phyloP scores from a whole-genome alignment of 768 basidiomycete genomes.

The Pleurotus salmoneostramineus region DNA sequence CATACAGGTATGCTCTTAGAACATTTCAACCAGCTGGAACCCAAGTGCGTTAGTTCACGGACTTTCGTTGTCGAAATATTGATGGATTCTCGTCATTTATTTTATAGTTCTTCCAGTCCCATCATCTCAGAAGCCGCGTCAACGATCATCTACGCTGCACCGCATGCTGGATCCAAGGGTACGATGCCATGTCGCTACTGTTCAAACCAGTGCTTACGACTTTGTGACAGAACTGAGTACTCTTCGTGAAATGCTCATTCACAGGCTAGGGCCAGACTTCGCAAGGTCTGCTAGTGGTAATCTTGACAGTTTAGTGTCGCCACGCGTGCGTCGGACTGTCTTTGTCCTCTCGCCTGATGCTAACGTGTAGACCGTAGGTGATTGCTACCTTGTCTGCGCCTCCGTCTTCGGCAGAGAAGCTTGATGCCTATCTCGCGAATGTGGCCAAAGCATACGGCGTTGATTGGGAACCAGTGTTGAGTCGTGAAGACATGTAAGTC shows the following conservation, averaged over 20 bases:
- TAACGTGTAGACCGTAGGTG: conserved; percentile 27
- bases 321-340: conserved; percentile 30
- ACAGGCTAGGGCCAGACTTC: conserved; percentile 57
- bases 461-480: conserved; percentile 59
- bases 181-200: neutral
- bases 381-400: conserved; percentile 48
- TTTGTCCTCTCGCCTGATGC: neutral
- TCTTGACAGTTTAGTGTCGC: conserved; percentile 51
- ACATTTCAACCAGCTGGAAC: conserved; percentile 54
- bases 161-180: conserved; percentile 60
- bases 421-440: conserved; percentile 51
- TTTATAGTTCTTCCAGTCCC: conserved; percentile 42
- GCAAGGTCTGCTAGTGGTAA: conserved; percentile 46
- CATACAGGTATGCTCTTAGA: conserved; percentile 60
- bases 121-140: conserved; percentile 62
- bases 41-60: conserved; percentile 28
- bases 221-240: conserved; percentile 48
- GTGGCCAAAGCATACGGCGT: conserved; percentile 53
- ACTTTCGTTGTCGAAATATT: neutral
- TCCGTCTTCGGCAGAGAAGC: conserved; percentile 49
- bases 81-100: conserved; percentile 17
- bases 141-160: conserved; percentile 61
- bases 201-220: neutral
- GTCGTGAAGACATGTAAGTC: conserved; percentile 56
- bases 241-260: conserved; percentile 50